Percentiles rank a stretch among this genome's conserved stretches.
phyloP scores from a whole-genome alignment of 805 yeast genomes.

The Kodamaea sagamina region DNA sequence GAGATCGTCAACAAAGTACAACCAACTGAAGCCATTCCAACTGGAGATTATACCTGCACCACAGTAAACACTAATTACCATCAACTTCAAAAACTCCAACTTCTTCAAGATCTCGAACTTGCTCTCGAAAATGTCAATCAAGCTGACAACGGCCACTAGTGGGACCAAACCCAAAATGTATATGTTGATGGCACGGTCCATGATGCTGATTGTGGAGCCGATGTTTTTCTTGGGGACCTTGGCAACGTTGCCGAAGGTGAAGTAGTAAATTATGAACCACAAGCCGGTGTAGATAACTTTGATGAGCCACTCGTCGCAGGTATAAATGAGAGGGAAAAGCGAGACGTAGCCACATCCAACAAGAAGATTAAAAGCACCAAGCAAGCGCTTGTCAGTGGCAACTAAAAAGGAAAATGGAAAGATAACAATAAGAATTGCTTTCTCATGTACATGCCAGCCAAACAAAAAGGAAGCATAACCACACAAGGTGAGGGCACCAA shows the following conservation, averaged over 20 bases:
- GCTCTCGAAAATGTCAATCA: slow-evolving; percentile 56
- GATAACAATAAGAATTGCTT: slow-evolving; percentile 87
- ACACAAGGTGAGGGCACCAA: slow-evolving; percentile 84
- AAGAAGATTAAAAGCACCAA: slow-evolving; percentile 70
- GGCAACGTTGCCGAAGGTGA: slow-evolving; percentile 71
- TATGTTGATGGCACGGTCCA: slow-evolving; percentile 68
- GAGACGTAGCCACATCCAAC: slow-evolving; percentile 84
- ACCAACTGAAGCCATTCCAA: slow-evolving; percentile 89
- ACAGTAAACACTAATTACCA: slow-evolving; percentile 85
- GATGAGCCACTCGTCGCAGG: slow-evolving; percentile 76
- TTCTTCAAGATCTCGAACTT: slow-evolving; percentile 55
- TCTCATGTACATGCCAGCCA: slow-evolving; percentile 99
- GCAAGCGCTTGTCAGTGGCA: slow-evolving; percentile 65
- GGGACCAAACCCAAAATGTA: slow-evolving; percentile 71
- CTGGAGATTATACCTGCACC: slow-evolving; percentile 79
- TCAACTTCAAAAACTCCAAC: slow-evolving; percentile 73
- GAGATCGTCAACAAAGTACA: slow-evolving; percentile 79
- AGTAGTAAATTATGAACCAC: slow-evolving; percentile 80
- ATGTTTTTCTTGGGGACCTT: slow-evolving; percentile 47
- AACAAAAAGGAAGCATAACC: slow-evolving; percentile 89
- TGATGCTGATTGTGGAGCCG: slow-evolving; percentile 34
- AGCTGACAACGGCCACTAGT: slow-evolving; percentile 48
- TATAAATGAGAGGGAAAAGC: slow-evolving; percentile 81
- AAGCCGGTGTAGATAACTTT: slow-evolving; percentile 76
- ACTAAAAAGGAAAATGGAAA: slow-evolving; percentile 84